Evolutionary conservation across 1,139 yeast genomes (phyloP).

Genomic region (Geotrichum citri-aurantii): DNA sequence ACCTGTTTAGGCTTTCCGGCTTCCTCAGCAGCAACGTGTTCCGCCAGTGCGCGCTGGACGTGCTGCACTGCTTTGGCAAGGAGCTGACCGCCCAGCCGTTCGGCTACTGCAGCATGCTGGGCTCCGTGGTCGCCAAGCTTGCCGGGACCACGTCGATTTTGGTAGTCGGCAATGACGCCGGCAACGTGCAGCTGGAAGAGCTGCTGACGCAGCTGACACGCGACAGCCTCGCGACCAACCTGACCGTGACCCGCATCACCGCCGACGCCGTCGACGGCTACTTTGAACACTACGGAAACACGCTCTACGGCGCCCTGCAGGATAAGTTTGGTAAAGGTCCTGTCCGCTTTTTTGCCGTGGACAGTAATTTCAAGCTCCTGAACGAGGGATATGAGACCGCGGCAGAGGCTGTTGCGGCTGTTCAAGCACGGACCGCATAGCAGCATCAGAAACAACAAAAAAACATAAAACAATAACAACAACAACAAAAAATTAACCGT

Average conservation of each 20-base stretch:
- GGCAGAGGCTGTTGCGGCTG: background rate
- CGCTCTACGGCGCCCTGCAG: slow-evolving; percentile 25
- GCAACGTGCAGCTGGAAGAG: background rate
- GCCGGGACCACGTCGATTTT: slow-evolving; percentile 24
- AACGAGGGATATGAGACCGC: background rate
- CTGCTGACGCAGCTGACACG: slow-evolving; percentile 5
- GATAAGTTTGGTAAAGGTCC: slow-evolving; percentile 23
- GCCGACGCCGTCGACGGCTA: slow-evolving; percentile 10
- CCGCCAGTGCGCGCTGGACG: slow-evolving; percentile 25
- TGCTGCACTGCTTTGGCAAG: slow-evolving; percentile 30
- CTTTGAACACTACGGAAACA: slow-evolving; percentile 16
- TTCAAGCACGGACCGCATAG: background rate
- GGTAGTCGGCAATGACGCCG: slow-evolving; percentile 25
- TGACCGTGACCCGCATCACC: slow-evolving; percentile 10
- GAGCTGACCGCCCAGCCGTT: slow-evolving; percentile 35
- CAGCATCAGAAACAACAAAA: background rate
- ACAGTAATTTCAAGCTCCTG: background rate
- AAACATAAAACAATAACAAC: background rate
- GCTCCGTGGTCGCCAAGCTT: slow-evolving; percentile 17
- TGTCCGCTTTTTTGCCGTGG: slow-evolving; percentile 20
- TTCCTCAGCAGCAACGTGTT: slow-evolving; percentile 27
- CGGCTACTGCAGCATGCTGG: slow-evolving; percentile 31
- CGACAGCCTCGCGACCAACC: slow-evolving; percentile 2
- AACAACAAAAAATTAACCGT: no score
- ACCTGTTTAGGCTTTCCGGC: slow-evolving; percentile 31